These are phyloP conservation scores for Blepharisma japonicum DNA, from an alignment of 73 alveolate species.

Conservation along the genomic window DNA sequence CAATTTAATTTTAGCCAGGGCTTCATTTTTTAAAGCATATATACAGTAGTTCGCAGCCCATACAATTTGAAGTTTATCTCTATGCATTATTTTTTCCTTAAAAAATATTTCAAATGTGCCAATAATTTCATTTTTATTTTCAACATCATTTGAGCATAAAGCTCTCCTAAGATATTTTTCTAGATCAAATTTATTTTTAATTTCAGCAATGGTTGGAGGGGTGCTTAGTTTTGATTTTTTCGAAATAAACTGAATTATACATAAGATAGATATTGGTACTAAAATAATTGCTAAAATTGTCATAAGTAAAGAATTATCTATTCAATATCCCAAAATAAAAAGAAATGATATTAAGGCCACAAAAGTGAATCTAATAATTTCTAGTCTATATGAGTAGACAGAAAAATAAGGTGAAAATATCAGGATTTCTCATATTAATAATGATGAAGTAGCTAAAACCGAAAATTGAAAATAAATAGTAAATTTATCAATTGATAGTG, in stretches of 20 bases:
- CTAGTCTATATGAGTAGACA: background rate
- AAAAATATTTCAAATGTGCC: background rate
- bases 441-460: background rate
- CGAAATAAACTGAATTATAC: background rate
- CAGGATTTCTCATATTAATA: background rate
- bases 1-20: too few species aligned
- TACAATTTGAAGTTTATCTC: too few species aligned
- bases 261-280: background rate
- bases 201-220: background rate
- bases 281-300: background rate
- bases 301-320: background rate
- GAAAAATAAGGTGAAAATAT: background rate
- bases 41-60: too few species aligned
- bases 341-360: background rate
- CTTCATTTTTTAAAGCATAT: too few species aligned
- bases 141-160: background rate
- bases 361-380: background rate
- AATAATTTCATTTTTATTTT: background rate
- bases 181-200: background rate
- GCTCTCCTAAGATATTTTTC: background rate
- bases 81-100: too few species aligned
- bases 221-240: background rate
- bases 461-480: background rate
- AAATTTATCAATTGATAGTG: background rate
- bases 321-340: background rate